phyloP scores from a whole-genome alignment of 257 asterid genomes.

The Solanum sparsipilum region DNA sequence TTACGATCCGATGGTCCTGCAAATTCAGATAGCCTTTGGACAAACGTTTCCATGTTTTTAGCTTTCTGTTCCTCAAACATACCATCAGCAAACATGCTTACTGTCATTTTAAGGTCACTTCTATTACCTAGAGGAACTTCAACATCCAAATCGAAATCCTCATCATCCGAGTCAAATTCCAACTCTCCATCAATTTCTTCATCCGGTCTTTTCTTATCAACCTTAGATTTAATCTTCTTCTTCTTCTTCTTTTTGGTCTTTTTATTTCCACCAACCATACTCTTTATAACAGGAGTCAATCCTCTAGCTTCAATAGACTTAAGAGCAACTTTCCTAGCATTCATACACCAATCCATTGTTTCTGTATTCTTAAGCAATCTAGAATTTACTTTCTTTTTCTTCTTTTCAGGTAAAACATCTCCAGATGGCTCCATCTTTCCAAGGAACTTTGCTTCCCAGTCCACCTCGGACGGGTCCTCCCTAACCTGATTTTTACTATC shows the following conservation, averaged over 20 bases:
- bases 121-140: conserved; percentile 7
- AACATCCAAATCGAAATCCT: conserved; percentile 18
- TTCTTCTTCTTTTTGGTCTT: conserved; percentile 45
- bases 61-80: conserved; percentile 61
- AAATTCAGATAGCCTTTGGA: conserved; percentile 79
- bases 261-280: conserved; percentile 31
- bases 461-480: conserved; percentile 7
- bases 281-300: conserved; percentile 45
- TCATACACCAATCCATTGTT: conserved; percentile 84
- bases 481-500: neutral
- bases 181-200: conserved; percentile 26
- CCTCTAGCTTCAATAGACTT: conserved; percentile 86
- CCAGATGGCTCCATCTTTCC: conserved; percentile 32
- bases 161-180: conserved; percentile 27
- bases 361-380: conserved; percentile 40
- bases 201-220: conserved; percentile 1
- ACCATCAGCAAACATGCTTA: conserved; percentile 60
- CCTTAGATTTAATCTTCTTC: conserved; percentile 28
- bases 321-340: conserved; percentile 85
- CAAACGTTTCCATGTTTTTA: conserved; percentile 56
- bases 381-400: conserved; percentile 31
- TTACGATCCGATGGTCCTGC: conserved; percentile 79
- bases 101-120: conserved; percentile 32
- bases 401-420: conserved; percentile 28
- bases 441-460: conserved; percentile 79